A percentile compares a stretch with the other conserved stretches of the same genome.
Conservation (phyloP, 2,329 filamentous ascomycete genomes). For the Akanthomyces dipterigenus region DNA sequence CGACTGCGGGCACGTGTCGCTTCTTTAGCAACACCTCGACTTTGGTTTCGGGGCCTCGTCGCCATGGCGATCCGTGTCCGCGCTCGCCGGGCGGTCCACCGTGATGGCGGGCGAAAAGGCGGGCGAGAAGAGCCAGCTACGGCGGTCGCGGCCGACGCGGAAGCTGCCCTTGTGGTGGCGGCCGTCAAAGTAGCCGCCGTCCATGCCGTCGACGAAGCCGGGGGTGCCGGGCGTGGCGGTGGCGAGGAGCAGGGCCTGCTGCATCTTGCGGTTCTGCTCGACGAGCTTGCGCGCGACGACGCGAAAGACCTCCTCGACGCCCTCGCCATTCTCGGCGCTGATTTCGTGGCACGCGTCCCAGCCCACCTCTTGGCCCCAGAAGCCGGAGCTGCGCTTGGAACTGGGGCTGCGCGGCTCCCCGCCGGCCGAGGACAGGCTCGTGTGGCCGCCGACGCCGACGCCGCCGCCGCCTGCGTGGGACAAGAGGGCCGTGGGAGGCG, state of each 20-base stretch:
- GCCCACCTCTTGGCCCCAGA: conserved; percentile 87
- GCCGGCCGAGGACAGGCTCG: conserved; percentile 16
- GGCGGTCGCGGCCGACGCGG: conserved; percentile 48
- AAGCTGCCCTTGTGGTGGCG: conserved; percentile 44
- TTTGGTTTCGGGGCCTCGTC: conserved; percentile 18
- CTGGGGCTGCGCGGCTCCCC: conserved; percentile 51
- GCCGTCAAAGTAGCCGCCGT: conserved; percentile 46
- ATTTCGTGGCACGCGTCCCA: conserved; percentile 99
- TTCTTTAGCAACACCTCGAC: conserved; percentile 21
- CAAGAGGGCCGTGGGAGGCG: conserved; percentile 53
- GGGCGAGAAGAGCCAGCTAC: conserved; percentile 54
- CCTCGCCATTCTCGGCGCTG: conserved; percentile 86
- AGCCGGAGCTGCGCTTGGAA: conserved; percentile 63
- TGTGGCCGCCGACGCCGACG: conserved; percentile 28
- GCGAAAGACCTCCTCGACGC: conserved; percentile 92
- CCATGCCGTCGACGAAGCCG: conserved; percentile 37
- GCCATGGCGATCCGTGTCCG: conserved; percentile 16
- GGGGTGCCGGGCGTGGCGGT: conserved; percentile 45
- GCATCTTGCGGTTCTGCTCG: conserved; percentile 57
- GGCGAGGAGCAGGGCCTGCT: conserved; percentile 51
- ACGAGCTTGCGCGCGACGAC: conserved; percentile 57
- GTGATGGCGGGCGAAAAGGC: conserved; percentile 46
- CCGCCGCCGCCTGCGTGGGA: too few relatives aligned
- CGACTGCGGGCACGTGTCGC: too few relatives aligned
- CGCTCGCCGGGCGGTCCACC: conserved; percentile 34